Conservation (phyloP, 192 early-diverging fungal genomes). For the Tieghemiomyces parasiticus region DNA sequence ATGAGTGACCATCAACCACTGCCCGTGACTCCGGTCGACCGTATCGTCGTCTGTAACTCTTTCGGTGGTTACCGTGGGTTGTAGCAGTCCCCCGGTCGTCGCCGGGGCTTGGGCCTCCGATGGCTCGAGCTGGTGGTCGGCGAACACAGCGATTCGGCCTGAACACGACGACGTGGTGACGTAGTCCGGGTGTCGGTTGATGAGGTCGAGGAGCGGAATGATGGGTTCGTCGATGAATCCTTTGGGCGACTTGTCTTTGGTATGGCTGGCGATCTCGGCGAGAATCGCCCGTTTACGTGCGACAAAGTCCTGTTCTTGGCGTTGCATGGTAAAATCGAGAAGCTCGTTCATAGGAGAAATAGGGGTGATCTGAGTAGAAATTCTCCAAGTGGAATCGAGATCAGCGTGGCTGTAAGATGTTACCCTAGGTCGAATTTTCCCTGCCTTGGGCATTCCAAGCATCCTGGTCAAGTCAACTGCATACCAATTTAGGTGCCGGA, state of each 20-base stretch:
- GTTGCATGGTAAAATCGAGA: background rate
- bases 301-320: constrained; percentile 1
- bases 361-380: too few relatives aligned
- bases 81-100: too few relatives aligned
- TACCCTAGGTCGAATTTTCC: too few relatives aligned
- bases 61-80: too few relatives aligned
- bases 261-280: constrained; percentile 12
- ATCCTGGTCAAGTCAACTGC: too few relatives aligned
- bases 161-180: constrained; percentile 37
- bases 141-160: constrained; percentile 31
- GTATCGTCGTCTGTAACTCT: too few relatives aligned
- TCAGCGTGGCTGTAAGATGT: too few relatives aligned
- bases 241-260: constrained; percentile 34
- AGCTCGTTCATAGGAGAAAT: background rate
- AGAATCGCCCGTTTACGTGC: constrained; percentile 1
- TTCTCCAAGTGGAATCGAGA: too few relatives aligned
- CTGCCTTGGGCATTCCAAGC: too few relatives aligned
- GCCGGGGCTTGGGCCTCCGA: too few relatives aligned
- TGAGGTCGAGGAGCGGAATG: constrained; percentile 24
- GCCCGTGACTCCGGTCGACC: constrained; percentile 22
- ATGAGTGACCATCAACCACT: constrained; percentile 34
- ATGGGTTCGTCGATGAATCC: constrained; percentile 35
- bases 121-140: constrained; percentile 19
- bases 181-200: constrained; percentile 36
- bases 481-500: too few relatives aligned